A percentile compares a stretch with the other conserved stretches of the same genome.
Conservation (phyloP, 306 rosid genomes). For the Dryas octopetala region DNA sequence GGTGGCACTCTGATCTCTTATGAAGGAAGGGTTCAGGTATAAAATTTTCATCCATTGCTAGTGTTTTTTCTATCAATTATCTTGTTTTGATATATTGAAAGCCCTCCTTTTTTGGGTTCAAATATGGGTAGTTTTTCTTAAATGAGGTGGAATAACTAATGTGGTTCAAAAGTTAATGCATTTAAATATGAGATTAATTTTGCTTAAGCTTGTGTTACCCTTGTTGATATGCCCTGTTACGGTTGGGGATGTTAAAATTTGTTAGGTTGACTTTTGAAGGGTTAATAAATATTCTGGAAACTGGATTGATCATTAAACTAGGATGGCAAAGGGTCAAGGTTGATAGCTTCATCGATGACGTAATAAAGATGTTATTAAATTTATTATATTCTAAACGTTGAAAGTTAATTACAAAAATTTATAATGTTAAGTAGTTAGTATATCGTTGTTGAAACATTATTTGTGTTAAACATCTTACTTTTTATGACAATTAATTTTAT, state of each 20-base stretch:
- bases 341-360: background rate
- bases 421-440: too few relatives aligned
- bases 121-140: background rate
- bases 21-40: conserved; percentile 88
- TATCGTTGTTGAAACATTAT: too few relatives aligned
- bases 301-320: background rate
- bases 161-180: background rate
- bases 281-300: background rate
- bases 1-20: conserved; percentile 98
- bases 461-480: too few relatives aligned
- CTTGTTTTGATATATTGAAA: conserved; percentile 8
- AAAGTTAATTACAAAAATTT: too few relatives aligned
- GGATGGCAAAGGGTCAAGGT: background rate
- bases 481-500: too few relatives aligned
- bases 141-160: background rate
- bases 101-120: background rate
- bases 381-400: too few relatives aligned
- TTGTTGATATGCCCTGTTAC: background rate
- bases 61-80: conserved; percentile 4
- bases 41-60: conserved; percentile 14
- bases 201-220: background rate
- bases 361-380: too few relatives aligned
- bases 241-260: background rate
- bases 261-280: background rate
- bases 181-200: background rate